Evolutionary conservation across 805 yeast genomes (phyloP).

Genomic region (Wickerhamomyces kurtzmanii): DNA sequence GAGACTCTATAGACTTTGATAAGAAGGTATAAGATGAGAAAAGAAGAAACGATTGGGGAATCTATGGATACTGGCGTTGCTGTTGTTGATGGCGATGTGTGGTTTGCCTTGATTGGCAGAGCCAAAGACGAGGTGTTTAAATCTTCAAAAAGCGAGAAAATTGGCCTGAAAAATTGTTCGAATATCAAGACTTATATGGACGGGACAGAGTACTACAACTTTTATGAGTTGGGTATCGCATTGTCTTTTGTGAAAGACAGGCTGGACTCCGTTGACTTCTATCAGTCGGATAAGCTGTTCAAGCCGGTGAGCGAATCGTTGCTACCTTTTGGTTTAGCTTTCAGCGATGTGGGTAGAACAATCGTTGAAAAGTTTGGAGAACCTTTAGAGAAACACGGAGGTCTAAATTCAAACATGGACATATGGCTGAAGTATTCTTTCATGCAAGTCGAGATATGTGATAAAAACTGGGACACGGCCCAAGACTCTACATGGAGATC

Average conservation of each 20-base stretch:
- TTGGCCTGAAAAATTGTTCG: too few relatives aligned
- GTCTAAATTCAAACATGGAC: conserved; percentile 18
- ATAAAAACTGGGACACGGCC: conserved; percentile 26
- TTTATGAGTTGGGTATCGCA: conserved; percentile 14
- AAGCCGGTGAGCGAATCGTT: conserved; percentile 2
- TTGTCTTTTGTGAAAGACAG: conserved; percentile 5
- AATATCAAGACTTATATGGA: conserved; percentile 1
- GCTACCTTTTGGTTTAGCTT: conserved; percentile 12
- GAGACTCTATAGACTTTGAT: too few relatives aligned
- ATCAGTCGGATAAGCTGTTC: conserved; percentile 13
- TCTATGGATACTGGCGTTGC: too few relatives aligned
- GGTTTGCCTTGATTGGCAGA: too few relatives aligned
- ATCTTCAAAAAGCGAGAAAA: too few relatives aligned
- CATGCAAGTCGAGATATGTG: conserved; percentile 24
- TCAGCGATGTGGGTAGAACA: conserved; percentile 16
- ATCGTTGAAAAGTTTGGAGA: conserved; percentile 26
- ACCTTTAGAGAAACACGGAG: conserved; percentile 33
- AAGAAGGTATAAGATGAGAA: too few relatives aligned
- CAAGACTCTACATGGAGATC: conserved; percentile 17
- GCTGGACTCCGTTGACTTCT: conserved; percentile 27
- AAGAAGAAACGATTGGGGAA: too few relatives aligned
- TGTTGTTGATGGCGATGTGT: too few relatives aligned
- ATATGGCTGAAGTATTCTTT: conserved; percentile 29
- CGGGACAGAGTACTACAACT: conserved; percentile 11
- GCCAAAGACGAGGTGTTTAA: too few relatives aligned